These are phyloP conservation scores for Teratosphaeria gauchensis DNA, from an alignment of 2,329 filamentous ascomycete species.

Conservation along the genomic window DNA sequence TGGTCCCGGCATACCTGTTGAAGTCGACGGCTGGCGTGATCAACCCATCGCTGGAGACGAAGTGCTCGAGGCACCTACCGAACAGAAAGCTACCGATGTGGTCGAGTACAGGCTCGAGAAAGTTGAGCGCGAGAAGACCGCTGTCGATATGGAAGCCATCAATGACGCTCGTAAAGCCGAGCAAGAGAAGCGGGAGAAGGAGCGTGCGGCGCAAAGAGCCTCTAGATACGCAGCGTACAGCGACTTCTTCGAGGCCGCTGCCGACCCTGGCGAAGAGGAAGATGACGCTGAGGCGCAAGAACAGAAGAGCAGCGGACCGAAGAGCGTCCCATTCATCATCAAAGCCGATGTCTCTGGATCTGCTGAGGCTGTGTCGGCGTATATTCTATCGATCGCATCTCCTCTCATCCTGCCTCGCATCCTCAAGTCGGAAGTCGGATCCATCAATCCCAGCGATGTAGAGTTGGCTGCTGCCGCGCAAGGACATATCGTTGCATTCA, in stretches of 20 bases:
- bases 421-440: conserved; percentile 67
- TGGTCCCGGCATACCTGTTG: conserved; percentile 78
- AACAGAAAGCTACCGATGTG: conserved; percentile 68
- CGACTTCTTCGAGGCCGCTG: conserved; percentile 19
- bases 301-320: conserved; percentile 37
- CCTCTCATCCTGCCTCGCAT: conserved; percentile 71
- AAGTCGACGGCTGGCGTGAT: conserved; percentile 90
- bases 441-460: conserved; percentile 75
- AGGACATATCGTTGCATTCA: conserved; percentile 79
- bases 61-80: conserved; percentile 71
- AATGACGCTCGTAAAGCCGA: conserved; percentile 53
- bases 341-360: conserved; percentile 92
- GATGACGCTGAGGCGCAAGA: conserved; percentile 28
- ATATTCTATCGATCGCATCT: conserved; percentile 69
- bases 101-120: conserved; percentile 67
- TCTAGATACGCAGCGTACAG: background rate
- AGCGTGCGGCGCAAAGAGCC: conserved; percentile 36
- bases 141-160: conserved; percentile 65
- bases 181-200: conserved; percentile 53
- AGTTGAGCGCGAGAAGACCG: conserved; percentile 55
- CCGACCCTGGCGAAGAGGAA: conserved; percentile 25
- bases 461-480: conserved; percentile 72
- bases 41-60: conserved; percentile 79
- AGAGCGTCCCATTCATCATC: conserved; percentile 68
- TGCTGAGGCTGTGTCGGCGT: conserved; percentile 76